A percentile compares a stretch with the other conserved stretches of the same genome.
Conservation (phyloP, 2,329 filamentous ascomycete species). For the Geoglossum cookeanum region DNA sequence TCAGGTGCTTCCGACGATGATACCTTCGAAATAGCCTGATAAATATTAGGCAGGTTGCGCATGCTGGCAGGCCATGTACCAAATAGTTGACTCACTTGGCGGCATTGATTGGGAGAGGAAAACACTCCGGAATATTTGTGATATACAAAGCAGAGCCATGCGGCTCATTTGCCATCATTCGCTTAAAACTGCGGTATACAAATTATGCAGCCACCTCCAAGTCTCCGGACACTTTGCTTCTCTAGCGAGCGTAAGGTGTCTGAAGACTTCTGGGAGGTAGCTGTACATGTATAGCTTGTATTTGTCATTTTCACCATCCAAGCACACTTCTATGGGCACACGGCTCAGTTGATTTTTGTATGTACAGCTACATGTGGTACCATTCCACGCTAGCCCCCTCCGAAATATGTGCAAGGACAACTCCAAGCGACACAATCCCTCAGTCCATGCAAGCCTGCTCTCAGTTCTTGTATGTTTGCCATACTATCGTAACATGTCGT, state of each 20-base stretch:
- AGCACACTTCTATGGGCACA: not conserved
- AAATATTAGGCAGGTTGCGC: slow-evolving; percentile 73
- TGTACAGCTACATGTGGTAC: not conserved
- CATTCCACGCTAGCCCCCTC: not conserved
- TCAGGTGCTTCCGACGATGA: slow-evolving; percentile 23
- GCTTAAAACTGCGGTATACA: too few relatives aligned
- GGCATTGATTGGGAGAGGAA: not conserved
- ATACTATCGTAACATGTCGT: slow-evolving; percentile 30
- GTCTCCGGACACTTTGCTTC: too few relatives aligned
- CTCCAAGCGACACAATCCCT: not conserved
- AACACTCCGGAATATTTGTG: not conserved
- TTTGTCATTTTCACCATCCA: not conserved
- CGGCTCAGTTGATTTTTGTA: not conserved
- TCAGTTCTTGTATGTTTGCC: slow-evolving; percentile 47
- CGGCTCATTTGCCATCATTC: not conserved
- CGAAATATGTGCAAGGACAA: not conserved
- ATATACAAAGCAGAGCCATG: too few relatives aligned
- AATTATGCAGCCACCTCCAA: too few relatives aligned
- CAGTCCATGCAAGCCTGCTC: slow-evolving; percentile 9
- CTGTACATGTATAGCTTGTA: too few relatives aligned
- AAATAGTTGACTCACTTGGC: not conserved
- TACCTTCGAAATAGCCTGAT: slow-evolving; percentile 44
- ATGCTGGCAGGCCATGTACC: slow-evolving; percentile 27
- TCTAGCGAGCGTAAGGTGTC: too few relatives aligned
- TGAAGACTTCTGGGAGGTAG: too few relatives aligned